Conservation (phyloP, 2,329 filamentous ascomycete species). For the Calonectria pseudoreteaudii region DNA sequence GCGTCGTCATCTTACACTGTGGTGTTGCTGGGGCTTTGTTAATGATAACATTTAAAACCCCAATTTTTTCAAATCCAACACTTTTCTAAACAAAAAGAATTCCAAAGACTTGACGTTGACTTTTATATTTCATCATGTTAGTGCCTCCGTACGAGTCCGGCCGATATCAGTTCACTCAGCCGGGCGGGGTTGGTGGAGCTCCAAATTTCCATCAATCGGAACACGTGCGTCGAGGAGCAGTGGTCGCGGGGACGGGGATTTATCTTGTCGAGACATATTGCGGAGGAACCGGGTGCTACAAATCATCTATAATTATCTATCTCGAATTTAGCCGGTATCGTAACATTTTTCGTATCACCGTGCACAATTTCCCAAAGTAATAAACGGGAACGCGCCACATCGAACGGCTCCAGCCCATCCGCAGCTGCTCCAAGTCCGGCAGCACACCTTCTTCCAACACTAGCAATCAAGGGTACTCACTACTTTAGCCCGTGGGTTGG, state of each 20-base stretch:
- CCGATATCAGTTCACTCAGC: conserved; percentile 9
- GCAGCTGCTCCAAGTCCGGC: background rate
- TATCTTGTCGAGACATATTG: background rate
- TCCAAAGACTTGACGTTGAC: background rate
- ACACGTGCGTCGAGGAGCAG: background rate
- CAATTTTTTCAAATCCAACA: too few relatives aligned
- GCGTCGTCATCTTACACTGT: conserved; percentile 17
- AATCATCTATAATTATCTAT: background rate
- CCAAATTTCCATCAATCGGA: conserved; percentile 12
- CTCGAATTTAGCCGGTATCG: background rate
- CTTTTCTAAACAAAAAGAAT: background rate
- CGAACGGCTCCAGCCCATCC: background rate
- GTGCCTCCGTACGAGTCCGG: background rate
- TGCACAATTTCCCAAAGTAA: background rate
- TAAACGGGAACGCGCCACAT: background rate
- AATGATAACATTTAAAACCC: background rate
- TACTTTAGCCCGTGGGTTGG: background rate
- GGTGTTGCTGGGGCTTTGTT: background rate
- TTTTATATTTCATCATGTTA: background rate
- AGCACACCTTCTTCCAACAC: background rate
- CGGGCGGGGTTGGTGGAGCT: conserved; percentile 6
- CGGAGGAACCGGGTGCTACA: background rate
- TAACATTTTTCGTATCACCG: background rate
- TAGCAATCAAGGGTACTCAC: background rate
- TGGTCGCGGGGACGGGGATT: background rate